Conservation (phyloP, 2,329 filamentous ascomycete genomes). For the Colletotrichum destructivum region DNA sequence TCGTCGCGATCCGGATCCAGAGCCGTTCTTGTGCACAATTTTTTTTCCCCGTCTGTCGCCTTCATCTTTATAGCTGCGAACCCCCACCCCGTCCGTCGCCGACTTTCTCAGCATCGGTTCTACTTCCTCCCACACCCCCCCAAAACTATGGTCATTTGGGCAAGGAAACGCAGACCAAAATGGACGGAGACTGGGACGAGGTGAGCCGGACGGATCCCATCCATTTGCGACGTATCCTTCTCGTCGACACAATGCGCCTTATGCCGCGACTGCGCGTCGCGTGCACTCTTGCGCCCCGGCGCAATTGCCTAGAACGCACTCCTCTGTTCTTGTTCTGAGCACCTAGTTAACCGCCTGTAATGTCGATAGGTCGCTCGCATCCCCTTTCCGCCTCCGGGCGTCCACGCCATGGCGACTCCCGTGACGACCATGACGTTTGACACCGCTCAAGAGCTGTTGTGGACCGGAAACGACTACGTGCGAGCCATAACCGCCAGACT, state of each 20-base stretch:
- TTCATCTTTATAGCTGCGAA: background rate
- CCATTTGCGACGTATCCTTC: background rate
- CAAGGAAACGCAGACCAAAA: conserved; percentile 60
- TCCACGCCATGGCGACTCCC: conserved; percentile 78
- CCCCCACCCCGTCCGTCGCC: conserved; percentile 11
- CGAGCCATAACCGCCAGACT: conserved; percentile 49
- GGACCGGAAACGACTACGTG: conserved; percentile 93
- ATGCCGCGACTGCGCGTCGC: background rate
- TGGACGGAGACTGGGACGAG: conserved; percentile 80
- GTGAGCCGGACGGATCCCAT: conserved; percentile 57
- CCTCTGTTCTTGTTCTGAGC: conserved; percentile 5
- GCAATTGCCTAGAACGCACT: conserved; percentile 41
- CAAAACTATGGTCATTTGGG: conserved; percentile 52
- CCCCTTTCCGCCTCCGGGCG: conserved; percentile 82
- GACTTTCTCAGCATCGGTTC: conserved; percentile 1
- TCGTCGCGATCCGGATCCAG: conserved; percentile 21
- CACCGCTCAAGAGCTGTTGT: conserved; percentile 88
- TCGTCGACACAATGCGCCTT: background rate
- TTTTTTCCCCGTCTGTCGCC: background rate
- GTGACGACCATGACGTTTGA: conserved; percentile 91
- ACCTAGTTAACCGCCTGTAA: conserved; percentile 31
- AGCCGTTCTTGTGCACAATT: conserved; percentile 8
- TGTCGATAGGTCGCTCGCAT: conserved; percentile 80
- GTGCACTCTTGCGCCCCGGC: conserved; percentile 37
- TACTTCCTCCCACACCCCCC: background rate